Percentiles rank a stretch among this genome's conserved stretches.
These are phyloP conservation scores for Blastobotrys illinoisensis DNA, from an alignment of 1,139 yeast species.

Conservation along the genomic window DNA sequence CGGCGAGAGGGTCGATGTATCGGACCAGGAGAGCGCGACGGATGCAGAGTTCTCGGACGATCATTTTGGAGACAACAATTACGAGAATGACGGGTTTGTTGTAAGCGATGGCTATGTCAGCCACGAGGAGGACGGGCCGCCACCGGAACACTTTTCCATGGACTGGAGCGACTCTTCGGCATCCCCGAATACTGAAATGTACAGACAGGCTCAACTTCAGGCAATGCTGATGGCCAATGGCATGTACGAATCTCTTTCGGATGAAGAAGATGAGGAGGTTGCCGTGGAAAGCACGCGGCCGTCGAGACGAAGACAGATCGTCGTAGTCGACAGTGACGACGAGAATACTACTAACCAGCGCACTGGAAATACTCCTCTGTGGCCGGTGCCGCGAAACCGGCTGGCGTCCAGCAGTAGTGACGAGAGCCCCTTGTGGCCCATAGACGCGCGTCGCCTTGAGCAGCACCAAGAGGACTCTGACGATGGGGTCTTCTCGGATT, in stretches of 20 bases:
- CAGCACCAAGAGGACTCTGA: neutral
- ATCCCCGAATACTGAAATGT: neutral
- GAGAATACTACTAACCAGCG: neutral
- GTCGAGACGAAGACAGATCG: neutral
- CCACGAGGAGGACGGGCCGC: neutral
- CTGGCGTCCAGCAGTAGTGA: neutral
- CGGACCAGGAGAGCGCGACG: neutral
- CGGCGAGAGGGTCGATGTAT: slow-evolving; percentile 3
- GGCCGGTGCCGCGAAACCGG: neutral
- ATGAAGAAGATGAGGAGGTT: neutral
- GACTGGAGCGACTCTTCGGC: neutral
- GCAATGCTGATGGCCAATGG: neutral
- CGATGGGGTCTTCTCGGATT: neutral
- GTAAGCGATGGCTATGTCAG: slow-evolving; percentile 2
- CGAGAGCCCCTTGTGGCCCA: neutral
- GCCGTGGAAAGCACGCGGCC: neutral
- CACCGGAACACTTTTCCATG: neutral
- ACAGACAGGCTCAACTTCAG: neutral
- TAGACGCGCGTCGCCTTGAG: neutral
- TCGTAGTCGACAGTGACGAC: neutral
- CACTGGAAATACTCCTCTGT: neutral
- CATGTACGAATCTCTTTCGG: neutral
- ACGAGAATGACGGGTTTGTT: slow-evolving; percentile 14
- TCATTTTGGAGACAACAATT: slow-evolving; percentile 7
- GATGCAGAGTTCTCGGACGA: neutral